Percentiles rank a stretch among this genome's conserved stretches.
These are phyloP conservation scores for Cyclocybe cylindracea DNA, from an alignment of 768 basidiomycete species.

Conservation along the genomic window DNA sequence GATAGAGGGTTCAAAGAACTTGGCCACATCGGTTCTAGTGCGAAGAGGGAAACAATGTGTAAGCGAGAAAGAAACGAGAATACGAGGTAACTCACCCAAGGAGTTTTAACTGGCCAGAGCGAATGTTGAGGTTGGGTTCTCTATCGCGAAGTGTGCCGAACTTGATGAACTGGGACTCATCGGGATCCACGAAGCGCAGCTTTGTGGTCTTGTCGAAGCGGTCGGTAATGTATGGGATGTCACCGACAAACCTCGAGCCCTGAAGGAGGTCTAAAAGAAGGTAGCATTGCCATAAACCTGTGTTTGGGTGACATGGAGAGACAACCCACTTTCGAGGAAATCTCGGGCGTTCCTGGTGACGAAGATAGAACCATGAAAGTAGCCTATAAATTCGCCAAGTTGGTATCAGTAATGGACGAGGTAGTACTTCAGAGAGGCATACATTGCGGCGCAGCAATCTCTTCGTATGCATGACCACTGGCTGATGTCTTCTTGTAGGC, in stretches of 20 bases:
- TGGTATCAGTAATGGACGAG: not conserved
- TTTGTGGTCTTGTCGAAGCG: slow-evolving; percentile 50
- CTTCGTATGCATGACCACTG: slow-evolving; percentile 36
- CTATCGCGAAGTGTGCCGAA: slow-evolving; percentile 45
- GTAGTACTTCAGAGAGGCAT: not conserved
- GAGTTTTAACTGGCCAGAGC: slow-evolving; percentile 46
- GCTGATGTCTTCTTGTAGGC: slow-evolving; percentile 46
- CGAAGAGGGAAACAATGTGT: not conserved
- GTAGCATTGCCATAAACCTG: not conserved
- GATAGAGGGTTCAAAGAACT: slow-evolving; percentile 34
- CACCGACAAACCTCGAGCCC: slow-evolving; percentile 39
- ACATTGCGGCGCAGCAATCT: slow-evolving; percentile 50
- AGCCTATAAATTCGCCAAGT: slow-evolving; percentile 5
- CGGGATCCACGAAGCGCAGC: slow-evolving; percentile 35
- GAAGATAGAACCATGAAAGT: slow-evolving; percentile 49
- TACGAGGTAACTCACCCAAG: slow-evolving; percentile 23
- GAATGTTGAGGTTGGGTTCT: slow-evolving; percentile 39
- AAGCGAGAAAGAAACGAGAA: not conserved
- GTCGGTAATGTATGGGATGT: slow-evolving; percentile 37
- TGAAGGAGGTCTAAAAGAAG: slow-evolving; percentile 32
- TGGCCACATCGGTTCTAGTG: slow-evolving; percentile 27
- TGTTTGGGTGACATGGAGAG: not conserved
- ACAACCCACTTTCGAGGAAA: slow-evolving; percentile 35
- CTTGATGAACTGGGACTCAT: slow-evolving; percentile 43
- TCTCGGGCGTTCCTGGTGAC: slow-evolving; percentile 41